Conservation (phyloP, 2,329 filamentous ascomycete species). For the Chrysosphaeria jannelii region DNA sequence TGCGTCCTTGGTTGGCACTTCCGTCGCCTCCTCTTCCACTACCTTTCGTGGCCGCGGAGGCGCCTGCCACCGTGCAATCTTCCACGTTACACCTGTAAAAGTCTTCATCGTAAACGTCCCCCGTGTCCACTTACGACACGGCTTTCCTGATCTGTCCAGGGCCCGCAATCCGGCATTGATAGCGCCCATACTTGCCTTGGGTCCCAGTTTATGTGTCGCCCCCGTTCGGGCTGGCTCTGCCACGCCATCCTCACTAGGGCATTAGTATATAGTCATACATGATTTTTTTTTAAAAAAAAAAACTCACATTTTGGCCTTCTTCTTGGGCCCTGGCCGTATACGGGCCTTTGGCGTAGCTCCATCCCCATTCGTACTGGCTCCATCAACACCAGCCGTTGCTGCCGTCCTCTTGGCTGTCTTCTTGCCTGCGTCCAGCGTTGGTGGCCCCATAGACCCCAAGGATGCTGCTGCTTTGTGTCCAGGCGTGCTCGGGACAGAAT, state of each 20-base stretch:
- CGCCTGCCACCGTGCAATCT: constrained; percentile 55
- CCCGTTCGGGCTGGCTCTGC: constrained; percentile 23
- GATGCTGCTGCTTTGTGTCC: constrained; percentile 1
- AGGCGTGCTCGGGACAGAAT: constrained; percentile 30
- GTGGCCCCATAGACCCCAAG: constrained; percentile 25
- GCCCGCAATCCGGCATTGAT: constrained; percentile 92
- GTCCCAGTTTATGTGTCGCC: constrained; percentile 55
- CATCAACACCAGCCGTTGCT: constrained; percentile 22
- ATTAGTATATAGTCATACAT: constrained; percentile 1
- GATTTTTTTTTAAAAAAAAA: too few relatives aligned
- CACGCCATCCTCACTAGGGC: constrained; percentile 26
- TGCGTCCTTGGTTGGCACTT: too few relatives aligned
- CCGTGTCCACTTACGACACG: constrained; percentile 73
- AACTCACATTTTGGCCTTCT: constrained; percentile 73
- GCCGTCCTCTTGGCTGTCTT: constrained; percentile 45
- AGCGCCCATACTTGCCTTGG: constrained; percentile 85
- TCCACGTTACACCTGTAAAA: constrained; percentile 70
- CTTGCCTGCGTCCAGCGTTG: constrained; percentile 20
- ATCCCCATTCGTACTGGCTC: constrained; percentile 20
- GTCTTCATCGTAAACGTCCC: constrained; percentile 65
- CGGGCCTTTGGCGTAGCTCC: constrained; percentile 20
- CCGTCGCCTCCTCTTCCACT: too few relatives aligned
- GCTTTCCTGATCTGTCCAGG: constrained; percentile 71
- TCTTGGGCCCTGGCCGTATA: constrained; percentile 84
- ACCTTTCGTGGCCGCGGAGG: too few relatives aligned